Conservation (phyloP, 495 filamentous ascomycete species). For the Trichoderma asperelloides region DNA sequence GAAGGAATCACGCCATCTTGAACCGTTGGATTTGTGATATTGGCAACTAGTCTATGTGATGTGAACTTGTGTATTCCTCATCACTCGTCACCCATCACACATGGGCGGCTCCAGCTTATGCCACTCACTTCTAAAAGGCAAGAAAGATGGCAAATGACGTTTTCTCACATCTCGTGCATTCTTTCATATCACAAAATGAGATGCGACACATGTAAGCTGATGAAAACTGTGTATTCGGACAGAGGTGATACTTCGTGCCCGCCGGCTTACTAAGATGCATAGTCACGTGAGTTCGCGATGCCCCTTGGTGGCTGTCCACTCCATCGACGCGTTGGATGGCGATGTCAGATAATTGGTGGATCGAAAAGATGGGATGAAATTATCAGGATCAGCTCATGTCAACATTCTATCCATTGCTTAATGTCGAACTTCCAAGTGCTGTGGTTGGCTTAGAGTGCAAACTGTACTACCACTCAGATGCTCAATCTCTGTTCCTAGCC, state of each 20-base stretch:
- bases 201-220: not conserved
- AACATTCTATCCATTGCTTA: not conserved
- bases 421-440: not conserved
- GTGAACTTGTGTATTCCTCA: not conserved
- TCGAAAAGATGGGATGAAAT: not conserved
- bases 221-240: not conserved
- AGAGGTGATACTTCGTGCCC: not conserved
- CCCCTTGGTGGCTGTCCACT: not conserved
- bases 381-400: not conserved
- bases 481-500: not conserved
- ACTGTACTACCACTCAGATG: not conserved
- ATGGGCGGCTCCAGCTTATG: not conserved
- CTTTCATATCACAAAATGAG: not conserved
- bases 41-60: not conserved
- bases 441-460: not conserved
- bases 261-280: not conserved
- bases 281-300: slow-evolving; percentile 11
- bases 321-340: not conserved
- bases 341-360: not conserved
- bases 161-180: not conserved
- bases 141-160: not conserved
- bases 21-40: not conserved
- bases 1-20: not conserved
- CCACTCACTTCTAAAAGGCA: not conserved
- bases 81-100: not conserved